Evolutionary conservation across 2,329 filamentous ascomycete species (phyloP), one percentile per base, ranked within the genome.

Genomic region (Colletotrichum echinochloae): DNA sequence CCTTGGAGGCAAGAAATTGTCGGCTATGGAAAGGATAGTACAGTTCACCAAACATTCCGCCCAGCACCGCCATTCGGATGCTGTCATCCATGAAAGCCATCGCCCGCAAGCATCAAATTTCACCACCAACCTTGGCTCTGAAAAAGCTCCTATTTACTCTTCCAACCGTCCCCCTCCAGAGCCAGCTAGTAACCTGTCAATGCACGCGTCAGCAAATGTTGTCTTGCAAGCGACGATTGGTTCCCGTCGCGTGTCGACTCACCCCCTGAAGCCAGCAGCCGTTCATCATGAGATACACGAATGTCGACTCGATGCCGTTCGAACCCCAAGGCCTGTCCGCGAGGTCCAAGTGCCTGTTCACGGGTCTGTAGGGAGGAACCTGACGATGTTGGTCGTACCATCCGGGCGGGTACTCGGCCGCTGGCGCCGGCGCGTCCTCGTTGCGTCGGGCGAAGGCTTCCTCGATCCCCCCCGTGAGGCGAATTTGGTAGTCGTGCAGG

Each of bases 91-190:
- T 70, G 20, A 69, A 66, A 2, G 3, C 26, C 35, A 23, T 16
- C 33, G n/a, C 12, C 44, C 48, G 35, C 35, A 30, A 30, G 48
- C 48, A 41, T 68, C 59, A 85, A 75, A 80, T 86, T 75, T 89
- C 87, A 16, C 87, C 87, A 14, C 88, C 87, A 66, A 89, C 78
- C 39, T 83, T 81, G 74, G 87, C 88, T 39, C 81, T 81, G 60
- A 88, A 87, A 28, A 84, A 77, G n/a, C 77, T 76, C 70, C 84
- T 79, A 74, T 85, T 86, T 12, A 87, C 70, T 69, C 76, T 84
- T 30, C 37, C 68, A 2, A 57, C 68, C n/a, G 57, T 70, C 18
- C 18, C 46, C 46, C 68, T 68, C 68, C 68, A 70, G 23, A 70
- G 37, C 68, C 64, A 67, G 46, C 67, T 70, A 46, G 64, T 46